A percentile compares a stretch with the other conserved stretches of the same genome.
Evolutionary conservation across 148 eudicot genomes (phyloP).

Genomic region (Nepenthes gracilis): DNA sequence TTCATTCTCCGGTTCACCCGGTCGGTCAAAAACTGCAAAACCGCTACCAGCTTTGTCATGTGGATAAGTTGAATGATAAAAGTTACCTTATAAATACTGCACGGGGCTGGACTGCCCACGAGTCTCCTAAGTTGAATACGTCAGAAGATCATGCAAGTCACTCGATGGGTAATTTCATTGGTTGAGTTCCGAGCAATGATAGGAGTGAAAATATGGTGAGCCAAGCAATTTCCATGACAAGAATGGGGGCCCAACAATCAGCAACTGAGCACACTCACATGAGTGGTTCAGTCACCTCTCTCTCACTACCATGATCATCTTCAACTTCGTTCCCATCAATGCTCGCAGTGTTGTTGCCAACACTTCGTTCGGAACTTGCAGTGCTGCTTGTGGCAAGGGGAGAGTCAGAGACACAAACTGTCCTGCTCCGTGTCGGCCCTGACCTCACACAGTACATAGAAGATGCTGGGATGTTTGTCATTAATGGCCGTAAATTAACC

Average conservation of each 20-base stretch:
- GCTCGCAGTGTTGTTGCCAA: constrained; percentile 52
- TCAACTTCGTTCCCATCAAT: constrained; percentile 52
- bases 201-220: no score
- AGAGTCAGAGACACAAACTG: constrained; percentile 77
- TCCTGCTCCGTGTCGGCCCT: constrained; percentile 59
- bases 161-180: no score
- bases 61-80: no score
- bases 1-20: no score
- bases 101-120: no score
- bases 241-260: not conserved
- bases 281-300: constrained; percentile 8
- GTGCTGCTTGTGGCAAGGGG: constrained; percentile 98
- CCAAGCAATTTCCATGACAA: no score
- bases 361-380: constrained; percentile 81
- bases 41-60: no score
- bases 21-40: no score
- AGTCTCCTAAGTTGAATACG: no score
- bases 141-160: no score
- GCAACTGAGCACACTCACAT: constrained; percentile 1
- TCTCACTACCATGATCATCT: constrained; percentile 51
- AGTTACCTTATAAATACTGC: no score
- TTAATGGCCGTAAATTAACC: constrained; percentile 75
- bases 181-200: no score
- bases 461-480: constrained; percentile 98
- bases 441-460: constrained; percentile 97